Evolutionary conservation across 495 filamentous ascomycete genomes (phyloP), one percentile per base, ranked within the genome.

Genomic region (Aspergillus diversus): DNA sequence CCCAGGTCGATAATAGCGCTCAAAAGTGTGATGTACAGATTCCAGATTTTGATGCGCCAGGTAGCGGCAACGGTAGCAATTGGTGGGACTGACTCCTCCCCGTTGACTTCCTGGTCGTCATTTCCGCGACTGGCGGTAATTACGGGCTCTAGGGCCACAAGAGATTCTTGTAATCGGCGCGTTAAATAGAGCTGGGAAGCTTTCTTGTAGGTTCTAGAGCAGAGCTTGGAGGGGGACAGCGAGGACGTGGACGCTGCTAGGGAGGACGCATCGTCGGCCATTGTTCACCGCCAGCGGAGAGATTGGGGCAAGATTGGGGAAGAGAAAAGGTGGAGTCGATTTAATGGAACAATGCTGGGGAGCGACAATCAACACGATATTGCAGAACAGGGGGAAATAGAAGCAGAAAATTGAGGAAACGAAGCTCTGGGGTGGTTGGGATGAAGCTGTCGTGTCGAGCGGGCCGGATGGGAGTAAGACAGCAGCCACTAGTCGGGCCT

Each of bases 41-140:
- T 96, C 96, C 96, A 99, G 58, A 97, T 87, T 74, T 97, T 98
- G 75, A 97, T 91, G 64, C 94, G 82, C 60, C 90, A 91, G 43
- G 86, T 88, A 56, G 87, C 82, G 52, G 90, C 90, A 59, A 90
- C 90, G 63, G 79, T 81, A 56, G 87, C 86, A 55, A 97, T 87
- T 4, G 90, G 90, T 47, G 92, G 66, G 13, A 69, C 57, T 13
- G 75, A 65, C 33, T 69, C 65, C 33, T 76, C 74, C 39, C 77
- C 73, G 60, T 75, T 74, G 39, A 60, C 66, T 62, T 82, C 70
- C 15, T 75, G 71, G 13, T 77, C 75, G 50, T 76, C 72, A 57
- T 72, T 64, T 33, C 66, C 32, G 58, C 62, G 64, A 27, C 77
- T 71, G 4, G 67, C 58, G 0, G 83, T 84, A 59, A 99, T 88